A percentile compares a stretch with the other conserved stretches of the same genome.
Conservation (phyloP, 2,329 filamentous ascomycete genomes). For the Verticillium tricorpus region DNA sequence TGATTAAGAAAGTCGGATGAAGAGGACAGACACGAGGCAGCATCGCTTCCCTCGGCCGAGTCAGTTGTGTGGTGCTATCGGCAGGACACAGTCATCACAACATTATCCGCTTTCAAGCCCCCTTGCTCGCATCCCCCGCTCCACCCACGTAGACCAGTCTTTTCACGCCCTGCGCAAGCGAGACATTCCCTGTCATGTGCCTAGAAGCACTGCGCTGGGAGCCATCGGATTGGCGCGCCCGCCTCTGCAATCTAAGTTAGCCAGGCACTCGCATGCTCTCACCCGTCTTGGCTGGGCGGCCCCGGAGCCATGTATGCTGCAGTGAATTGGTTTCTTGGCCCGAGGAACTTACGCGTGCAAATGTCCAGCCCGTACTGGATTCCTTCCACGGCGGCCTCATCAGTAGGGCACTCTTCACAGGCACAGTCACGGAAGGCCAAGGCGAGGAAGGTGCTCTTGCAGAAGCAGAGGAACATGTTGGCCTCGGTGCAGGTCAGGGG, state of each 20-base stretch:
- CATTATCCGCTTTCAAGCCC: not conserved
- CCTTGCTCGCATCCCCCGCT: not conserved
- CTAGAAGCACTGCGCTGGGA: not conserved
- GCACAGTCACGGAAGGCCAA: slow-evolving; percentile 19
- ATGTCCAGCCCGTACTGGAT: slow-evolving; percentile 18
- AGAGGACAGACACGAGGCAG: not conserved
- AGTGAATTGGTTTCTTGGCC: too few relatives aligned
- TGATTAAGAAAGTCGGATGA: not conserved
- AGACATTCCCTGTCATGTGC: not conserved
- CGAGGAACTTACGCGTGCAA: slow-evolving; percentile 21
- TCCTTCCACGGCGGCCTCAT: slow-evolving; percentile 7
- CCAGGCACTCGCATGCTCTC: not conserved
- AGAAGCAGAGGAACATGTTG: slow-evolving; percentile 26
- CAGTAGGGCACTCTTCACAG: slow-evolving; percentile 8
- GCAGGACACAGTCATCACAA: not conserved
- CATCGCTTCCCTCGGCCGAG: not conserved
- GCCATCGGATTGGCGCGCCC: not conserved
- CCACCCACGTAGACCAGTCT: not conserved
- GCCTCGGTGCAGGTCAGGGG: slow-evolving; percentile 21
- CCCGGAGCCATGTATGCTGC: not conserved
- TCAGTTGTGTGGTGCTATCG: not conserved
- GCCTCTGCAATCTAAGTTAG: not conserved
- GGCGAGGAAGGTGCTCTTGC: slow-evolving; percentile 18
- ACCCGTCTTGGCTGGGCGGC: not conserved
- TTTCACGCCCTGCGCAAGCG: not conserved